These are phyloP conservation scores for Infundibulicybe gibba DNA, from an alignment of 768 basidiomycete genomes.

Conservation along the genomic window DNA sequence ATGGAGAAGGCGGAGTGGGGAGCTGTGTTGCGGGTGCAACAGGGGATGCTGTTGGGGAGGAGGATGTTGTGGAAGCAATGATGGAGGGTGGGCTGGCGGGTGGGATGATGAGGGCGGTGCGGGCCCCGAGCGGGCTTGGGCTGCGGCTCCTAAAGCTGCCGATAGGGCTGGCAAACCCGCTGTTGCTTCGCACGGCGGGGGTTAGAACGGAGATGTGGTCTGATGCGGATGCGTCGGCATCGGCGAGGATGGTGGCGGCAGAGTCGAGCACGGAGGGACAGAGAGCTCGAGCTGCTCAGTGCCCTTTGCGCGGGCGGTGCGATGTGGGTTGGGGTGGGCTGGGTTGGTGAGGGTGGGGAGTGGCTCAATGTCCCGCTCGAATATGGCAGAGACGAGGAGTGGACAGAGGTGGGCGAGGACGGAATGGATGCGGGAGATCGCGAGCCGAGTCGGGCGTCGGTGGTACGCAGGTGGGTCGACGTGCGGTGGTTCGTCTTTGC, in stretches of 20 bases:
- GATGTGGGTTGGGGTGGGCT: conserved; percentile 56
- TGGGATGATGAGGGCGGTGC: conserved; percentile 13
- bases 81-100: conserved; percentile 1
- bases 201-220: conserved; percentile 64
- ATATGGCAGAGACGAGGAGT: conserved; percentile 90
- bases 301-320: conserved; percentile 65
- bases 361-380: conserved; percentile 88
- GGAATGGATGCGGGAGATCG: conserved; percentile 74
- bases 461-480: conserved; percentile 45
- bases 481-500: conserved; percentile 18
- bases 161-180: conserved; percentile 66
- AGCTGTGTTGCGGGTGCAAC: neutral
- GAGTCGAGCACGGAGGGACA: conserved; percentile 83
- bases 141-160: conserved; percentile 66
- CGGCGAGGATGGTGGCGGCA: conserved; percentile 70
- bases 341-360: conserved; percentile 25
- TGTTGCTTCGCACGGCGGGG: conserved; percentile 34
- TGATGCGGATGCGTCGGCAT: conserved; percentile 38
- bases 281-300: conserved; percentile 73
- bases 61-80: neutral
- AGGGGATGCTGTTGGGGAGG: conserved; percentile 1
- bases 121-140: conserved; percentile 49
- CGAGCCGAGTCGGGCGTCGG: conserved; percentile 47
- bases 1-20: conserved; percentile 10
- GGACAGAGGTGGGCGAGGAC: conserved; percentile 77